These are phyloP conservation scores for Lenzites betulinus DNA, from an alignment of 768 basidiomycete genomes.

Conservation along the genomic window DNA sequence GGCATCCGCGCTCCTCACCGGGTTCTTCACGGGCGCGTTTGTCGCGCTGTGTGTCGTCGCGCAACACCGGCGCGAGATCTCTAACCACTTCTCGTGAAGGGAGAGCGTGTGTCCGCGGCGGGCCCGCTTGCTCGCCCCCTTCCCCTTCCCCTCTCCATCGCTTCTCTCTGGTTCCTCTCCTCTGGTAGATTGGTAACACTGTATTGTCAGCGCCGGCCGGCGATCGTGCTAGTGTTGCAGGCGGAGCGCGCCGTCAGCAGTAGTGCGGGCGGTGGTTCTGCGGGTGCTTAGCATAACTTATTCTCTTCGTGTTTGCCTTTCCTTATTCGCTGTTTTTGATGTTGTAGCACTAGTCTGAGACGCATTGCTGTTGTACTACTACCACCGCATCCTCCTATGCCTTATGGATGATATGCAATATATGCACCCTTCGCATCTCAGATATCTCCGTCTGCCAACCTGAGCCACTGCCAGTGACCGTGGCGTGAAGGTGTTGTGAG, in stretches of 20 bases:
- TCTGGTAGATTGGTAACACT: neutral
- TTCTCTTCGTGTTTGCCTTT: slow-evolving; percentile 9
- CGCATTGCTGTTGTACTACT: slow-evolving; percentile 2
- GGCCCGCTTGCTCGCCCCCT: neutral
- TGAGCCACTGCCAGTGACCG: too few relatives aligned
- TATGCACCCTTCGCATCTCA: neutral
- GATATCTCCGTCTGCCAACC: neutral
- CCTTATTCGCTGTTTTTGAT: neutral
- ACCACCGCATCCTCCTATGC: neutral
- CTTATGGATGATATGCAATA: neutral
- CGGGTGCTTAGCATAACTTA: slow-evolving; percentile 11
- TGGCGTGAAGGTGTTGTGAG: too few relatives aligned
- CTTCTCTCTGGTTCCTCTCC: neutral
- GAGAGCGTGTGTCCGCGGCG: neutral
- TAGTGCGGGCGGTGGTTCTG: neutral
- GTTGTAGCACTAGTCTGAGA: slow-evolving; percentile 10
- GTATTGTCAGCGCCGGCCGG: neutral
- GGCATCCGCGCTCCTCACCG: slow-evolving; percentile 53
- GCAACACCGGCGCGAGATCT: slow-evolving; percentile 48
- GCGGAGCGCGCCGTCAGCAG: neutral
- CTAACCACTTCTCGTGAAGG: slow-evolving; percentile 26
- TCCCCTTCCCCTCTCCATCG: neutral
- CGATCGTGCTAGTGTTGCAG: too few relatives aligned
- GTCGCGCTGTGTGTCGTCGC: slow-evolving; percentile 54
- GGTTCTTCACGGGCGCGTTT: slow-evolving; percentile 61